Conservation (phyloP, 345 rosid genomes). For the Eucalyptus shirleyi region DNA sequence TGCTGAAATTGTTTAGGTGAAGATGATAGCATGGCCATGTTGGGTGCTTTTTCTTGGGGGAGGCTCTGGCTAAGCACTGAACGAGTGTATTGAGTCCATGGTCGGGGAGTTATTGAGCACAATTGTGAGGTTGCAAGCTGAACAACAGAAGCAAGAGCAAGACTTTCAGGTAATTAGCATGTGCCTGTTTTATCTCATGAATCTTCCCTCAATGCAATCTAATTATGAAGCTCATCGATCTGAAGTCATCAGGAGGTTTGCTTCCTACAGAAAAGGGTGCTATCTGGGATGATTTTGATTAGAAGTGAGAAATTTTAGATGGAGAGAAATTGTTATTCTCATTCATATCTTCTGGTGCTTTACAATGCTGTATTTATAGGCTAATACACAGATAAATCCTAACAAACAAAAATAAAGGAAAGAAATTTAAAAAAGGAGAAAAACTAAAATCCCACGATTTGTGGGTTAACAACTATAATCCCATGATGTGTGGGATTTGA, state of each 20-base stretch:
- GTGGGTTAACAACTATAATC: no score
- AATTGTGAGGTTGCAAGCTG: conserved; percentile 66
- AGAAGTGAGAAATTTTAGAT: background rate
- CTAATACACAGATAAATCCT: no score
- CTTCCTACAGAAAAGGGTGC: background rate
- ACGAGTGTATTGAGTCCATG: conserved; percentile 53
- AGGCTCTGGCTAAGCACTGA: conserved; percentile 74
- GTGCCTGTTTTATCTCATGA: background rate
- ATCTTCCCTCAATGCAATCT: background rate
- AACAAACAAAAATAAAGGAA: no score
- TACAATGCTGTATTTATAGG: no score
- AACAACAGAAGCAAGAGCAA: conserved; percentile 83
- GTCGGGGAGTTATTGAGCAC: conserved; percentile 69
- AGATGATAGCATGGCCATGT: conserved; percentile 37
- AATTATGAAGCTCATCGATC: background rate
- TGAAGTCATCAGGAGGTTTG: background rate
- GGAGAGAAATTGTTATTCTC: no score
- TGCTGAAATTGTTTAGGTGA: conserved; percentile 33
- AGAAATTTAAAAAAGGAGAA: no score
- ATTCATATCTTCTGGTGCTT: no score
- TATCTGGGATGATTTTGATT: background rate
- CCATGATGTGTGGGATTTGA: no score
- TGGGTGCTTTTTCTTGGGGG: conserved; percentile 90
- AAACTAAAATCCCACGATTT: no score
- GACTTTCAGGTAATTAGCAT: conserved; percentile 53